Percentiles rank a stretch among this genome's conserved stretches.
Conservation (phyloP, 2,329 filamentous ascomycete species). For the Paecilomyces sp. region DNA sequence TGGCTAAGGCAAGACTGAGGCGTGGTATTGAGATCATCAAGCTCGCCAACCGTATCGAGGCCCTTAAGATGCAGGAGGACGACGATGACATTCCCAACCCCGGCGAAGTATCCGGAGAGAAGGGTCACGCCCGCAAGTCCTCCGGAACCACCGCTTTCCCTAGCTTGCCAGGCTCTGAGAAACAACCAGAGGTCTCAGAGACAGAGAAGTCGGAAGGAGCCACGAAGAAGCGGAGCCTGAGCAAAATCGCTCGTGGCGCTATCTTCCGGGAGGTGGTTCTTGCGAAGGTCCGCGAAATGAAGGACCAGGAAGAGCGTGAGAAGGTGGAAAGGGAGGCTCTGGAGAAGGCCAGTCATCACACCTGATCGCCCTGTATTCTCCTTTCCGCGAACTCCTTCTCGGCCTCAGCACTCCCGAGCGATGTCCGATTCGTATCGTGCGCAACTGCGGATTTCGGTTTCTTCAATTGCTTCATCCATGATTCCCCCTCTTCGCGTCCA, state of each 20-base stretch:
- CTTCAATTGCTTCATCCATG: neutral
- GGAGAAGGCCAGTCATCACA: constrained; percentile 21
- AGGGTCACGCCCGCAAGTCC: constrained; percentile 5
- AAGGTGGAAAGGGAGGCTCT: constrained; percentile 56
- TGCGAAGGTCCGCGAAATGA: constrained; percentile 88
- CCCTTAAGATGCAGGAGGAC: constrained; percentile 88
- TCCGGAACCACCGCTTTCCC: constrained; percentile 17
- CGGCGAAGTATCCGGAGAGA: constrained; percentile 50
- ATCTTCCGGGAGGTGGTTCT: constrained; percentile 94
- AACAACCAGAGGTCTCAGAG: constrained; percentile 1
- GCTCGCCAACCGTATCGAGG: constrained; percentile 88
- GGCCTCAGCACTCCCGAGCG: neutral
- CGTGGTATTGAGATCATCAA: constrained; percentile 95
- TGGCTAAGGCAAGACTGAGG: constrained; percentile 82
- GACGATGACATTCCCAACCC: constrained; percentile 61
- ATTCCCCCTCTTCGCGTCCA: neutral
- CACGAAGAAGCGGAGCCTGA: constrained; percentile 47
- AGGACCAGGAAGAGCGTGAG: constrained; percentile 72
- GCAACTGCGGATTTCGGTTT: neutral
- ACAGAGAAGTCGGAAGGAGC: constrained; percentile 10
- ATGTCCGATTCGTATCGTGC: neutral
- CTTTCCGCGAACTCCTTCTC: neutral
- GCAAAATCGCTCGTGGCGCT: constrained; percentile 55
- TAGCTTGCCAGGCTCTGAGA: constrained; percentile 14
- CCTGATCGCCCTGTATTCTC: neutral